Base-by-base conservation (phyloP, 2,329 filamentous ascomycete species). In the Berkeleyomyces basicola region DNA sequence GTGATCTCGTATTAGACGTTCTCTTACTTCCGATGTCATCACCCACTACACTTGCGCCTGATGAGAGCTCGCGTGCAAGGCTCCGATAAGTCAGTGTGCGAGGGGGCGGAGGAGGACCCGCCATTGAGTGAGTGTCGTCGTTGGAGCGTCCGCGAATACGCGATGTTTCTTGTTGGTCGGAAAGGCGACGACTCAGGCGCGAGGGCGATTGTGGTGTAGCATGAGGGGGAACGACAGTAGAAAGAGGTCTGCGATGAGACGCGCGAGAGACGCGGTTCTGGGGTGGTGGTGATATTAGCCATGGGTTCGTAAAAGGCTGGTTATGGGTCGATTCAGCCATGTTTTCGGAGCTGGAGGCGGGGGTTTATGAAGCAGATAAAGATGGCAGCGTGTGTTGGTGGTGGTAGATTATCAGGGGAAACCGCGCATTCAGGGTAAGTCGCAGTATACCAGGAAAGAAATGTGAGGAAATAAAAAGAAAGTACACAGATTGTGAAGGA, bases 141-240 rank as follows among this genome's bases (percentile, higher is more conserved):
- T 67, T 75, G 71, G 36, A 47, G n/a, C 60, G 58, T 5, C 53
- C 58, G 4, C 66, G 73, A 60, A 67, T 66, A 42, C 67, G 69
- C 66, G 71, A 71, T 10, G 72, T 75, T 46, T 82, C 79, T 66
- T 79, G 77, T 67, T 81, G 79, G 61, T 84, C 81, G 2, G 81
- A 83, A 46, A 83, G 73, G 33, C 81, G 79, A 44, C 81, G 78
- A 62, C 72, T 71, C 36, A 80, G 66, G 57, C 74, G 75, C 14
- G 80, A 77, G 55, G 81, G 80, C 1, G 80, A 82, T 5, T 61
- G 73, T 71, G 16, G 76, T 73, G 57, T 78, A 75, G 65, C 78
- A 74, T 64, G 63, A 16, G 78, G 72, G 14, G 78, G 74, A 16
- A 81, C 71, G 33, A 75, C 76, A 5, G 78, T 75, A 9, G 81